Conservation (phyloP, 2,329 filamentous ascomycete genomes). For the Alternaria alternata region DNA sequence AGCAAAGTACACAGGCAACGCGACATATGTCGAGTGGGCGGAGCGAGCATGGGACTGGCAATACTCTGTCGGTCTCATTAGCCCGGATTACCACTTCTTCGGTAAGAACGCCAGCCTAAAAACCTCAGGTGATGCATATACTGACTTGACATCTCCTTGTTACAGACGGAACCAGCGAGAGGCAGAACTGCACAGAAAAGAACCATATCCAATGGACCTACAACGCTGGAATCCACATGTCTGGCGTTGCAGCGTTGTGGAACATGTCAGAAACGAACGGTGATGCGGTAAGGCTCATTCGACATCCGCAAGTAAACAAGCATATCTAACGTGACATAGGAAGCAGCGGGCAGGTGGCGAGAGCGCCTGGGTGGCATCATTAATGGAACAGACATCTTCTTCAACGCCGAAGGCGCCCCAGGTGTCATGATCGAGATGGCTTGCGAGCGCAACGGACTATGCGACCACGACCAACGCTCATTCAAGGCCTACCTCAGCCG, state of each 20-base stretch:
- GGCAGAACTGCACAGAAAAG: constrained; percentile 53
- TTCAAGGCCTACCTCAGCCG: constrained; percentile 54
- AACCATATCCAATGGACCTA: constrained; percentile 57
- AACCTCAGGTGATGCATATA: not conserved
- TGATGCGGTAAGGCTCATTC: constrained; percentile 18
- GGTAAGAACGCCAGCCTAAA: constrained; percentile 16
- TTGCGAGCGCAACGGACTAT: constrained; percentile 55
- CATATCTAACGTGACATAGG: constrained; percentile 19
- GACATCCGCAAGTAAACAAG: too few relatives aligned
- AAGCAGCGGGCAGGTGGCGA: constrained; percentile 30
- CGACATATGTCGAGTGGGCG: constrained; percentile 65
- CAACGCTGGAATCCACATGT: constrained; percentile 55
- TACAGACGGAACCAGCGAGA: constrained; percentile 51
- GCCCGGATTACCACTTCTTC: constrained; percentile 53
- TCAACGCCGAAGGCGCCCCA: constrained; percentile 53
- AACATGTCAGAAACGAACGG: constrained; percentile 53
- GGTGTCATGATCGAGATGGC: constrained; percentile 57
- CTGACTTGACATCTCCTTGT: not conserved
- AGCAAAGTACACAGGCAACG: constrained; percentile 70
- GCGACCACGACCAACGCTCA: constrained; percentile 57
- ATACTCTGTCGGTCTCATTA: constrained; percentile 58
- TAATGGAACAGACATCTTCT: constrained; percentile 52
- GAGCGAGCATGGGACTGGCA: constrained; percentile 66
- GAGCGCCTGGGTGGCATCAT: constrained; percentile 41
- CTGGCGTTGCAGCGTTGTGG: constrained; percentile 56